A percentile compares a stretch with the other conserved stretches of the same genome.
These are phyloP conservation scores for Verbascum thapsus DNA, from an alignment of 257 asterid species.

Conservation along the genomic window DNA sequence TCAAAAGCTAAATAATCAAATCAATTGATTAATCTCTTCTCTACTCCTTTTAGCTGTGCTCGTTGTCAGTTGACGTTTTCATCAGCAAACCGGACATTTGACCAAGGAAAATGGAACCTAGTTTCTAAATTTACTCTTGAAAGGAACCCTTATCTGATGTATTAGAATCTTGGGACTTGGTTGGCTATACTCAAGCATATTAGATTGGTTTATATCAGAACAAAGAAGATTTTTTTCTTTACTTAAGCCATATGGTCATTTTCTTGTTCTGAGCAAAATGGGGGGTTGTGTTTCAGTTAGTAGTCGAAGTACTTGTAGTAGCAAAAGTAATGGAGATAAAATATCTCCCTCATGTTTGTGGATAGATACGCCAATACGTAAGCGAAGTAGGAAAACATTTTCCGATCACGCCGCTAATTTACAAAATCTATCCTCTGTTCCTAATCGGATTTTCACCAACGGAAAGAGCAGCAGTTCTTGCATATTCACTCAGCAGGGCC, in stretches of 20 bases:
- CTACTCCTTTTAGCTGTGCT: conserved; percentile 50
- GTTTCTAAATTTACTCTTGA: conserved; percentile 33
- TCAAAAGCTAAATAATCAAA: conserved; percentile 39
- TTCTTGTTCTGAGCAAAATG: conserved; percentile 62
- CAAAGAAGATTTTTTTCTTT: conserved; percentile 32
- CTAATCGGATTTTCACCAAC: conserved; percentile 75
- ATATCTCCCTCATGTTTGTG: conserved; percentile 69
- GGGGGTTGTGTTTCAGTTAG: conserved; percentile 90
- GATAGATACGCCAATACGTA: conserved; percentile 54
- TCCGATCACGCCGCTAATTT: conserved; percentile 63
- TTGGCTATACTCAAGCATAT: too few species aligned
- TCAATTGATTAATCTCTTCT: conserved; percentile 44
- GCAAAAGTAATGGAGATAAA: conserved; percentile 72
- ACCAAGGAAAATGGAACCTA: conserved; percentile 42
- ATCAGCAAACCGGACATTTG: conserved; percentile 50
- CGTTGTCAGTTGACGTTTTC: conserved; percentile 40
- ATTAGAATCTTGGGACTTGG: conserved; percentile 43
- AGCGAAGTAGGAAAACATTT: conserved; percentile 66
- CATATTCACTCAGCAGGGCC: conserved; percentile 96
- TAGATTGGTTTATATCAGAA: conserved; percentile 32
- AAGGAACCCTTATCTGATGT: conserved; percentile 33
- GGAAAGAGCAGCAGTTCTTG: conserved; percentile 82
- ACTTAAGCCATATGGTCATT: conserved; percentile 45
- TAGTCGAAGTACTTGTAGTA: conserved; percentile 74
- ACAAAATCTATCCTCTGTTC: conserved; percentile 75